A percentile compares a stretch with the other conserved stretches of the same genome.
Evolutionary conservation across 257 asterid genomes (phyloP).

Genomic region (Ilex asprella): DNA sequence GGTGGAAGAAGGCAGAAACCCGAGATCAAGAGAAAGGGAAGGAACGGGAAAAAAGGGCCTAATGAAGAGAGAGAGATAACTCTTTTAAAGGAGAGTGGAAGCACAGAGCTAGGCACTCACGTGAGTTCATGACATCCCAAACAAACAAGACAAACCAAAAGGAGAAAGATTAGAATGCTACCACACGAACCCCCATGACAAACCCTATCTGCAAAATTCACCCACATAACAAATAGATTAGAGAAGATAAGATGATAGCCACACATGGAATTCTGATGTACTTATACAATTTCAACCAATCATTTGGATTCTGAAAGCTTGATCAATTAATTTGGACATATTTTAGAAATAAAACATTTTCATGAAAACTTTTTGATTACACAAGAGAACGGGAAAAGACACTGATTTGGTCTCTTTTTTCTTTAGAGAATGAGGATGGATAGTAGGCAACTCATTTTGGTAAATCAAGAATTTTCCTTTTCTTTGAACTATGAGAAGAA

Average conservation of each 20-base stretch:
- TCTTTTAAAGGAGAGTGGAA: conserved; percentile 17
- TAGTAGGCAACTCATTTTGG: too few species aligned
- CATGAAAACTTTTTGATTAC: too few species aligned
- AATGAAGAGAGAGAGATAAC: conserved; percentile 22
- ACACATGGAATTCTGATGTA: conserved; percentile 9
- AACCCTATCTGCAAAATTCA: conserved; percentile 54
- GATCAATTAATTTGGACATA: too few species aligned
- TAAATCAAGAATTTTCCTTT: too few species aligned
- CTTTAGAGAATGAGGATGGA: too few species aligned
- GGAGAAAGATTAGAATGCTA: conserved; percentile 53
- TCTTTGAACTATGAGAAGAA: too few species aligned
- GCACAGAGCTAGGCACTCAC: conserved; percentile 35
- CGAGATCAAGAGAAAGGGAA: neutral
- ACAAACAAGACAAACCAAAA: conserved; percentile 44
- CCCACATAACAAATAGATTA: conserved; percentile 3
- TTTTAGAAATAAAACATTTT: too few species aligned
- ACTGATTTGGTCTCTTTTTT: too few species aligned
- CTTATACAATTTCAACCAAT: conserved; percentile 5
- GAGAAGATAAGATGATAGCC: conserved; percentile 16
- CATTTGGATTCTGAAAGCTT: too few species aligned
- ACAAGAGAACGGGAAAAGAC: too few species aligned
- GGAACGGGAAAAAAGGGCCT: conserved; percentile 17
- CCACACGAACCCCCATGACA: conserved; percentile 76
- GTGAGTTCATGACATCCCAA: conserved; percentile 46
- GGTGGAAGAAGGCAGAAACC: too few species aligned